Evolutionary conservation across 345 rosid species (phyloP), one percentile per base, ranked within the genome.

Genomic region (Tarenaya hassleriana): DNA sequence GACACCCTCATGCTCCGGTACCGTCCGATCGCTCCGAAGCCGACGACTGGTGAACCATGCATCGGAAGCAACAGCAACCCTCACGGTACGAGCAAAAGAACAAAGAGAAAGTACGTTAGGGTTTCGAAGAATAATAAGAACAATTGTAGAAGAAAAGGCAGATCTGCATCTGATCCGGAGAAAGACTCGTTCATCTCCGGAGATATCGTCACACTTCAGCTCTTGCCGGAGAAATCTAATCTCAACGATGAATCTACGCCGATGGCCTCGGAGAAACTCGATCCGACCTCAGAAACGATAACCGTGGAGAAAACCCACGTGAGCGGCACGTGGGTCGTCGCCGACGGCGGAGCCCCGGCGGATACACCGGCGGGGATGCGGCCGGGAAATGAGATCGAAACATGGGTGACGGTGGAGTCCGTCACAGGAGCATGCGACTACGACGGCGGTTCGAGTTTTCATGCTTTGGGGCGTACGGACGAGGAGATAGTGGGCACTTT

Each of bases 31-130:
- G 72, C 72, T 18, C 72, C 72, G 33, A 89, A 89, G 34, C 97
- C 95, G 31, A 68, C 66, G 16, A 8, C 15, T 34, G 76, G 69
- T 6, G 76, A 51, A 1, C 15, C 52, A 27, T 16, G 11, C 39
- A 39, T 16, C 14, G 49, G 42, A 34, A 17, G 69, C 38, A 62
- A 66, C 45, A 70, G 40, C 47, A 42, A 14, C 38, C 1, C 50
- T 15, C 39, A 74, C 31, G 2, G 64, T 50, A 53, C 53, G 32
- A 72, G 44, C 53, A 55, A 66, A 46, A 73, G 80, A 71, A 38
- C 67, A 42, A 89, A 81, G 60, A 69, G 97, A 52, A 89, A 77
- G 74, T 89, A 89, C 68, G 83, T 73, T 71, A 81, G 89, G 78
- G 87, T 75, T 76, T 47, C 64, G n/a, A 79, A 69, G 76, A 71